Evolutionary conservation across 2,329 filamentous ascomycete species (phyloP).

Genomic region (Fusarium liriodendri): DNA sequence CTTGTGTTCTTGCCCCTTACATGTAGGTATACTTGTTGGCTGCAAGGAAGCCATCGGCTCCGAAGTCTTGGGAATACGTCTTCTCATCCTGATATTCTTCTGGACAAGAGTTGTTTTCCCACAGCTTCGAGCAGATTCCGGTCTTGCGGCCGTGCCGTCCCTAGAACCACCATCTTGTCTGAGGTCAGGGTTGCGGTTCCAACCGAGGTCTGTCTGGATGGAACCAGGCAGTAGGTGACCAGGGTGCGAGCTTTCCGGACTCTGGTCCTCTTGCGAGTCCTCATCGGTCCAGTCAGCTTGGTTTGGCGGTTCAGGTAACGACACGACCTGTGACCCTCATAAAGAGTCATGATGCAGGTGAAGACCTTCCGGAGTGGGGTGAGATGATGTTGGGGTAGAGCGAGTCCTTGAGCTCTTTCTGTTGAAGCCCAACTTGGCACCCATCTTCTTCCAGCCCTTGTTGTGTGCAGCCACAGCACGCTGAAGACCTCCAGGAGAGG

Average conservation of each 20-base stretch:
- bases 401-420: constrained; percentile 62
- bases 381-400: constrained; percentile 58
- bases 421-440: constrained; percentile 69
- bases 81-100: constrained; percentile 41
- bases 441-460: constrained; percentile 74
- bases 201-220: constrained; percentile 31
- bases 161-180: constrained; percentile 47
- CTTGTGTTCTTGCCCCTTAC: constrained; percentile 4
- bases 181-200: constrained; percentile 31
- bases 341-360: constrained; percentile 55
- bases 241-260: constrained; percentile 60
- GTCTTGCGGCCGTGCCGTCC: constrained; percentile 64
- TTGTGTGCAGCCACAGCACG: constrained; percentile 65
- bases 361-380: constrained; percentile 51
- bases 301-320: constrained; percentile 55
- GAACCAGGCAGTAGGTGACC: constrained; percentile 53
- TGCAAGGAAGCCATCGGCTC: constrained; percentile 11
- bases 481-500: constrained; percentile 65
- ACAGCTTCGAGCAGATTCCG: constrained; percentile 29
- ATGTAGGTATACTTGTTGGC: background rate
- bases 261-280: constrained; percentile 24
- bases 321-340: constrained; percentile 70
- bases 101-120: constrained; percentile 36
- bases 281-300: constrained; percentile 36
- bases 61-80: constrained; percentile 27